A percentile compares a stretch with the other conserved stretches of the same genome.
Evolutionary conservation across 2,329 filamentous ascomycete genomes (phyloP).

Genomic region (Calcarisporium arbuscula): DNA sequence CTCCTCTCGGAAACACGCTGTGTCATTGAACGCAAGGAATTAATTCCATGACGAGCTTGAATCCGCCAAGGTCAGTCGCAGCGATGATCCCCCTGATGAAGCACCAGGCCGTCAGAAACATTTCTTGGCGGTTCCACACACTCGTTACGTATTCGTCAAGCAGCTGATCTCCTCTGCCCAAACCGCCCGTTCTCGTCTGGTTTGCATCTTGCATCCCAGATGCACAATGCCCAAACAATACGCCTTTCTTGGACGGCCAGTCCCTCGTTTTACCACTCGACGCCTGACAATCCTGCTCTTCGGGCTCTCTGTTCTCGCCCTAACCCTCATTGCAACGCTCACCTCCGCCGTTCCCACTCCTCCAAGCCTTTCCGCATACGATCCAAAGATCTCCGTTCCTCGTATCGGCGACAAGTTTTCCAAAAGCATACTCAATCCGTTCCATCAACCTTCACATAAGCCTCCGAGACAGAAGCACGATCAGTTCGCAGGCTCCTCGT

Average conservation of each 20-base stretch:
- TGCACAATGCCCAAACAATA: conserved; percentile 24
- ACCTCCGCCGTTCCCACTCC: conserved; percentile 41
- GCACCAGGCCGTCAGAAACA: background rate
- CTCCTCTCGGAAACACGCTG: too few relatives aligned
- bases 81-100: background rate
- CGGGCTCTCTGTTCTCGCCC: conserved; percentile 44
- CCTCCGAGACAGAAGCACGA: conserved; percentile 72
- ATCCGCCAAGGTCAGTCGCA: background rate
- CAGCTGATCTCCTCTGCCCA: background rate
- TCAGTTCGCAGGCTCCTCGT: conserved; percentile 69
- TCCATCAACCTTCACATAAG: conserved; percentile 62
- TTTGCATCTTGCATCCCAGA: too few relatives aligned
- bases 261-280: conserved; percentile 45
- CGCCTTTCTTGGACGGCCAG: conserved; percentile 37
- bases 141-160: too few relatives aligned
- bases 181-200: background rate
- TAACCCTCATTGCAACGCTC: conserved; percentile 48
- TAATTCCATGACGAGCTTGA: too few relatives aligned
- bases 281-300: conserved; percentile 47
- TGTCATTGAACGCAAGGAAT: too few relatives aligned
- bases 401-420: conserved; percentile 34
- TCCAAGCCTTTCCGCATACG: conserved; percentile 42
- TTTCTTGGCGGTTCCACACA: too few relatives aligned
- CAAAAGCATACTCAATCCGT: conserved; percentile 55
- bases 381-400: conserved; percentile 44